phyloP scores from a whole-genome alignment of 2,329 filamentous ascomycete genomes.

The Fusarium penzigii region DNA sequence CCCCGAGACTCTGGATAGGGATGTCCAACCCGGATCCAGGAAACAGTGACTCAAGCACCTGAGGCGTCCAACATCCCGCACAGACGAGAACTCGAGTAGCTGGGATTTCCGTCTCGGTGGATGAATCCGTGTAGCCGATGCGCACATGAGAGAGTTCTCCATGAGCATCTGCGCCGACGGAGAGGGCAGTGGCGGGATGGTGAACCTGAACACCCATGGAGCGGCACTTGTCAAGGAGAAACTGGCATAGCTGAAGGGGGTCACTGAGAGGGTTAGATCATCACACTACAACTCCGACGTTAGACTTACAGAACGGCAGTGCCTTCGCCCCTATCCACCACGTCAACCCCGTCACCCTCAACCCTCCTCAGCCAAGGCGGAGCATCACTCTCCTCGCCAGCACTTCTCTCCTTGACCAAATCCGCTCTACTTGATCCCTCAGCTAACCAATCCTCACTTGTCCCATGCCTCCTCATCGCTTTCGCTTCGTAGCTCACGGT shows the following conservation, averaged over 20 bases:
- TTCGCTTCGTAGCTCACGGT: constrained; percentile 52
- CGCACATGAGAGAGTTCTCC: constrained; percentile 54
- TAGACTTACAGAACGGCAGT: constrained; percentile 64
- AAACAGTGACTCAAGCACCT: constrained; percentile 67
- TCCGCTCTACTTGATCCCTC: constrained; percentile 62
- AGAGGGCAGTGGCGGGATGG: constrained; percentile 60
- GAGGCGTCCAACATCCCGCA: constrained; percentile 70
- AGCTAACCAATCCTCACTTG: constrained; percentile 65
- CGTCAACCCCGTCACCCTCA: constrained; percentile 57
- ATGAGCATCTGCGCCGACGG: constrained; percentile 50
- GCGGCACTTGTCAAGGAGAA: constrained; percentile 60
- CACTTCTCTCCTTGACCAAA: constrained; percentile 43
- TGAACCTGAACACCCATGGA: constrained; percentile 65
- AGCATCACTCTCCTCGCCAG: constrained; percentile 34
- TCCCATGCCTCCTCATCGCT: constrained; percentile 37
- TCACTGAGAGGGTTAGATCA: constrained; percentile 48
- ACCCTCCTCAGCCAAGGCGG: constrained; percentile 38
- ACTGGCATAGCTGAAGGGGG: constrained; percentile 65
- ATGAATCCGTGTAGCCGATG: constrained; percentile 46
- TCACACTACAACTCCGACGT: too few species aligned
- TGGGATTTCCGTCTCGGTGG: constrained; percentile 53
- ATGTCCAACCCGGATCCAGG: constrained; percentile 52
- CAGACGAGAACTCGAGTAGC: constrained; percentile 68
- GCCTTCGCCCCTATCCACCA: constrained; percentile 60
- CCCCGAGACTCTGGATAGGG: constrained; percentile 58